phyloP scores from a whole-genome alignment of 2,329 filamentous ascomycete genomes.

The Rhytidhysteron rufulum region DNA sequence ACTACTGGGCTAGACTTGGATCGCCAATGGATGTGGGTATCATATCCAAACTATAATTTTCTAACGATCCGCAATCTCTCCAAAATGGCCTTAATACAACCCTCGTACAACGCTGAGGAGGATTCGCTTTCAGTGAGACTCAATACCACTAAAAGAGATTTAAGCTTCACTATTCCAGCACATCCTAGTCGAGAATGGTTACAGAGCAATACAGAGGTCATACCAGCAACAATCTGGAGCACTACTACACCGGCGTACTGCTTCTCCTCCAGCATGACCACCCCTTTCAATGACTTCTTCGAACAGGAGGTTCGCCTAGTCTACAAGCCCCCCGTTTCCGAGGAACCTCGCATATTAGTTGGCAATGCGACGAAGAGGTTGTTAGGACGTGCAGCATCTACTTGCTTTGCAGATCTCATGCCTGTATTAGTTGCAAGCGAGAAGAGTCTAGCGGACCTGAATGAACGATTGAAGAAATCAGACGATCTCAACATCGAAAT shows the following conservation, averaged over 20 bases:
- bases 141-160: conserved; percentile 26
- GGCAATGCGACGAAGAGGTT: conserved; percentile 54
- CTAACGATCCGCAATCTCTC: conserved; percentile 60
- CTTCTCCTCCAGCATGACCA: conserved; percentile 51
- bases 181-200: conserved; percentile 55
- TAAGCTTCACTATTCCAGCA: conserved; percentile 50
- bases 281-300: conserved; percentile 54
- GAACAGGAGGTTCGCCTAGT: conserved; percentile 54
- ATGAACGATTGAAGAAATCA: conserved; percentile 45
- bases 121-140: conserved; percentile 50
- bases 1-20: conserved; percentile 59
- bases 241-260: conserved; percentile 55
- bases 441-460: conserved; percentile 56
- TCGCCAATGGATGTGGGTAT: conserved; percentile 64
- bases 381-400: conserved; percentile 52
- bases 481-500: conserved; percentile 54
- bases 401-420: conserved; percentile 59
- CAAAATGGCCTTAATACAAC: conserved; percentile 61
- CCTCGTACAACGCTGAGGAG: conserved; percentile 43
- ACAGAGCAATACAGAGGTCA: conserved; percentile 47
- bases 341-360: conserved; percentile 48
- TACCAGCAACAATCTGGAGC: conserved; percentile 56
- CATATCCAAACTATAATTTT: conserved; percentile 51
- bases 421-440: conserved; percentile 55
- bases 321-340: conserved; percentile 54